Evolutionary conservation across 2,329 filamentous ascomycete genomes (phyloP), one percentile per base, ranked within the genome.

Genomic region (Exophiala viscosa): DNA sequence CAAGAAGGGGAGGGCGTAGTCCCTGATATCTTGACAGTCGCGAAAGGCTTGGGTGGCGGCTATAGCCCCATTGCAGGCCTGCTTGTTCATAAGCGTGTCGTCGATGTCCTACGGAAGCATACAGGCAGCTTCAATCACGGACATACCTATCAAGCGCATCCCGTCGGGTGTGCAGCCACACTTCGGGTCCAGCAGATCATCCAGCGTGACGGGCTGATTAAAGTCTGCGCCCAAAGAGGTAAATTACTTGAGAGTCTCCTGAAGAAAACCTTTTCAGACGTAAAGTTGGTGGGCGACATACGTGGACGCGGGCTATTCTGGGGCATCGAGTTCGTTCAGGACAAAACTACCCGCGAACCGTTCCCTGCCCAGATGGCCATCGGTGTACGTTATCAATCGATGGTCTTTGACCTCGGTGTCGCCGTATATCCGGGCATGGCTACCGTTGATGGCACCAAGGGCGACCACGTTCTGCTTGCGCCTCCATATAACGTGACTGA

Each of bases 251-350:
- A 69, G 31, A 39, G 65, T 5, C 58, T 73, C 39, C 63, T 85
- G n/a, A 69, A 69, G 32, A 63, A 70, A 18, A 66, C 66, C 8
- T 64, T 84, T 9, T 70, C 60, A 0, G 54, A 60, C 2, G 75
- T 80, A 62, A 71, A 71, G 1, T 63, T 78, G 57, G 79, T 84
- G 13, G 81, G 81, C 9, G 68, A 84, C 62, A 79, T 85, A 48
- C 72, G 82, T 43, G 82, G 82, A n/a, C 73, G 72, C 50, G 81
- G 82, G 0, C 62, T 83, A 23, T 84, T 84, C 60, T 80, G 78
- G 76, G 80, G 77, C 5, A 73, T 85, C 50, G 81, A 84, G 57
- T 82, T 84, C 54, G 80, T 84, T 34, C 68, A 70, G 43, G 72
- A 83, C 62, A 82, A 78, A 62, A 49, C 50, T 2, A 78, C 73